A percentile compares a stretch with the other conserved stretches of the same genome.
phyloP scores from a whole-genome alignment of 2,329 filamentous ascomycete species.

The Aspergillus intermedius region DNA sequence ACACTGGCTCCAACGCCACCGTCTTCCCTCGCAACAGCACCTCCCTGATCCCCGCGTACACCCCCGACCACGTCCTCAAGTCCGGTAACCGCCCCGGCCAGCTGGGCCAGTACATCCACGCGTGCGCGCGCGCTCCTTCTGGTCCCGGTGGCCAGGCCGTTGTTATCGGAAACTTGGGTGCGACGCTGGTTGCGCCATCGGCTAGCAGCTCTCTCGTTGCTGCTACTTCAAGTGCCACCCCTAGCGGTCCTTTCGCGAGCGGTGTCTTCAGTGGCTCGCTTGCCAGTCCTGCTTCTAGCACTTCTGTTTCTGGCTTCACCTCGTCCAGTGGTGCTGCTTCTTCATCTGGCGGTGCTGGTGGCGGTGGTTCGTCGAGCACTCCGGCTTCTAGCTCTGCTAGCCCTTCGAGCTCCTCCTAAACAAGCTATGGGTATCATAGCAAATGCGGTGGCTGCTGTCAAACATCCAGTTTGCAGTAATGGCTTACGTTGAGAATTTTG shows the following conservation, averaged over 20 bases:
- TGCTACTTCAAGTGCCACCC: not conserved
- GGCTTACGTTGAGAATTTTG: too few species aligned
- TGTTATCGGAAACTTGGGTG: slow-evolving; percentile 18
- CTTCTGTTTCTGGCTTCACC: not conserved
- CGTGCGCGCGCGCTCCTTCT: slow-evolving; percentile 17
- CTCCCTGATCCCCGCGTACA: slow-evolving; percentile 18
- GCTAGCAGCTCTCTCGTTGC: slow-evolving; percentile 2
- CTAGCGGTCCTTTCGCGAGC: not conserved
- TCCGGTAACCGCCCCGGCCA: slow-evolving; percentile 14
- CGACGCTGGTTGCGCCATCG: slow-evolving; percentile 9
- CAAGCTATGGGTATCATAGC: too few species aligned
- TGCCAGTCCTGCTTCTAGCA: not conserved
- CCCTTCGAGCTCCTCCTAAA: too few species aligned
- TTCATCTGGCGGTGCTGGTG: not conserved
- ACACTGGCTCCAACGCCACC: slow-evolving; percentile 5
- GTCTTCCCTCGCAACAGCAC: slow-evolving; percentile 16
- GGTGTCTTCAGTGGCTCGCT: not conserved
- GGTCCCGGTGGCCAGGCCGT: slow-evolving; percentile 16
- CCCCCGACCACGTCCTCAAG: slow-evolving; percentile 16
- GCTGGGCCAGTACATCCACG: slow-evolving; percentile 17
- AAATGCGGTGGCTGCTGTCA: too few species aligned
- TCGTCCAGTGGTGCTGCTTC: not conserved
- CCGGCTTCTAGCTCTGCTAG: not conserved
- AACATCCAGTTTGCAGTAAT: too few species aligned
- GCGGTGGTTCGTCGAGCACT: not conserved